A percentile compares a stretch with the other conserved stretches of the same genome.
Conservation (phyloP, 805 yeast genomes). For the Ogataea henricii region DNA sequence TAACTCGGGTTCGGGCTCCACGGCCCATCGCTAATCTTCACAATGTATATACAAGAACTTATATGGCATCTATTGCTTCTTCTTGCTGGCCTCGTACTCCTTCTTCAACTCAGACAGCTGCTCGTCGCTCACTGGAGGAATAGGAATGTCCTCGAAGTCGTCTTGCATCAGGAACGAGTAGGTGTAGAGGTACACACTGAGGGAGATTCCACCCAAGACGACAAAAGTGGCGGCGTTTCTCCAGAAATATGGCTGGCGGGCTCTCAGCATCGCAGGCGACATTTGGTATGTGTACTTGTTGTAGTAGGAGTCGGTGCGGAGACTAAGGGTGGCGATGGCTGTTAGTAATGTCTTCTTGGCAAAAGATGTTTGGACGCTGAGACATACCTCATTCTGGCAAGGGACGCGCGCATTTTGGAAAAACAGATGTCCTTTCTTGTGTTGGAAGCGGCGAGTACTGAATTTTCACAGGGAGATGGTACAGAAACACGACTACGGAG, state of each 20-base stretch:
- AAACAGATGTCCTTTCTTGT: neutral
- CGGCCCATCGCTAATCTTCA: conserved; percentile 6
- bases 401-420: conserved; percentile 26
- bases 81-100: conserved; percentile 61
- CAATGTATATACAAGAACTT: conserved; percentile 9
- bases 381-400: conserved; percentile 27
- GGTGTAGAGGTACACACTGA: conserved; percentile 67
- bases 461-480: too few relatives aligned
- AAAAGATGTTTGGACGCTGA: too few relatives aligned
- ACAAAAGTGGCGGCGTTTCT: conserved; percentile 67
- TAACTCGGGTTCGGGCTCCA: neutral
- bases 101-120: conserved; percentile 71
- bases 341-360: conserved; percentile 15
- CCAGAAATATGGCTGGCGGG: conserved; percentile 84
- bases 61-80: conserved; percentile 9
- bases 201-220: conserved; percentile 61
- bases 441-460: neutral
- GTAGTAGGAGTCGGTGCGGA: conserved; percentile 35
- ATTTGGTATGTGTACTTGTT: conserved; percentile 58
- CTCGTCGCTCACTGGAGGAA: conserved; percentile 85
- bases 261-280: conserved; percentile 93
- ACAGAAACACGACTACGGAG: too few relatives aligned
- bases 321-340: conserved; percentile 13
- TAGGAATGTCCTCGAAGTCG: conserved; percentile 88
- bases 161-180: conserved; percentile 68